phyloP scores from a whole-genome alignment of 345 rosid species.

The Aquilaria sinensis region DNA sequence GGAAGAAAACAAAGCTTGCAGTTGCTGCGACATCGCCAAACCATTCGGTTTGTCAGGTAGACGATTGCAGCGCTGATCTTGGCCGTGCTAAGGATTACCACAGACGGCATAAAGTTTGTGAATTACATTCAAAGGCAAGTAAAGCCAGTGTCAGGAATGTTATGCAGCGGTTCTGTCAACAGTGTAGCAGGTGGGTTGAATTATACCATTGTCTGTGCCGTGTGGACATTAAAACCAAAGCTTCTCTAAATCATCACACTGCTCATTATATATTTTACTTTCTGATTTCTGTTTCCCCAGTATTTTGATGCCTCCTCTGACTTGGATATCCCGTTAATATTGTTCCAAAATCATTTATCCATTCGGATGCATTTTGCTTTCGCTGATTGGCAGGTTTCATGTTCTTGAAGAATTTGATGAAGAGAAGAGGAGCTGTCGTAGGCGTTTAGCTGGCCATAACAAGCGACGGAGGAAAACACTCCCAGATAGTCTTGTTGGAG shows the following conservation, averaged over 20 bases:
- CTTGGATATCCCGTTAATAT: background rate
- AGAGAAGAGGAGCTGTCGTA: slow-evolving; percentile 74
- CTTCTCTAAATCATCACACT: slow-evolving; percentile 5
- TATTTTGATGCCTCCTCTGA: background rate
- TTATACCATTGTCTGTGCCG: background rate
- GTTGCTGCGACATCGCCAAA: slow-evolving; percentile 24
- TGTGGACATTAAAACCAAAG: background rate
- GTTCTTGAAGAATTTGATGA: slow-evolving; percentile 80
- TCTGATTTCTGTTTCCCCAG: background rate
- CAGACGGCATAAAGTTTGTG: slow-evolving; percentile 68
- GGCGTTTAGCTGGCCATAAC: slow-evolving; percentile 80
- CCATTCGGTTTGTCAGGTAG: slow-evolving; percentile 64
- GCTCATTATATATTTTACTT: slow-evolving; percentile 2
- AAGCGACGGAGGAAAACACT: slow-evolving; percentile 63
- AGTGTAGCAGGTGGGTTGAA: slow-evolving; percentile 59
- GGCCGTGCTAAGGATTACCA: slow-evolving; percentile 67
- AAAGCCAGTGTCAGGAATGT: slow-evolving; percentile 52
- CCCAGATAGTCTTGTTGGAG: slow-evolving; percentile 35
- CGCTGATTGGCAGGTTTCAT: slow-evolving; percentile 60
- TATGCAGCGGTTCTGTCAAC: slow-evolving; percentile 80
- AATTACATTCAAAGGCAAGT: slow-evolving; percentile 62
- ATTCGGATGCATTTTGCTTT: slow-evolving; percentile 27
- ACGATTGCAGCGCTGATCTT: slow-evolving; percentile 62
- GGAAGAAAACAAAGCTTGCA: slow-evolving; percentile 50
- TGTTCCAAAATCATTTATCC: slow-evolving; percentile 9